Evolutionary conservation across 169 alveolate genomes (phyloP).

Genomic region (Perkinsus chesapeaki): DNA sequence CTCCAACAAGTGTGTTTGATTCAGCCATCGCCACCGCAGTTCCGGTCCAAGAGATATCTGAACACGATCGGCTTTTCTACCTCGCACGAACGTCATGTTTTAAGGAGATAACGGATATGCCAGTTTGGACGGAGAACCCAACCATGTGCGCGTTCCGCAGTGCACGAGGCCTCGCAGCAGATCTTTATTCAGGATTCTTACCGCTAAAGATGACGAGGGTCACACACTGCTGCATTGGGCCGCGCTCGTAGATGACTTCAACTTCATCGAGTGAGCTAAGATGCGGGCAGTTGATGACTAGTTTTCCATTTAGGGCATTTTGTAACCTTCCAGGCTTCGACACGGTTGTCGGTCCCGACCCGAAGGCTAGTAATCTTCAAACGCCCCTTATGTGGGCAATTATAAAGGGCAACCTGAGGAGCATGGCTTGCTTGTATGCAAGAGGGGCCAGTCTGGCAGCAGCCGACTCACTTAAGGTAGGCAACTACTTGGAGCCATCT

Average conservation of each 20-base stretch:
- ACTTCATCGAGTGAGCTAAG: background rate
- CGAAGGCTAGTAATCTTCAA: background rate
- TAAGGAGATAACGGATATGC: background rate
- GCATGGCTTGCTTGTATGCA: background rate
- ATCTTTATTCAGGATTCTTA: background rate
- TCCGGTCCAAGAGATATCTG: background rate
- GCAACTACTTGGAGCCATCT: background rate
- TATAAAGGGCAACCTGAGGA: background rate
- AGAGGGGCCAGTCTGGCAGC: background rate
- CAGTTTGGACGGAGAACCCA: background rate
- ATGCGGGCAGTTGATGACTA: background rate
- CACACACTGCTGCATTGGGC: background rate
- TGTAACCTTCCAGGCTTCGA: background rate
- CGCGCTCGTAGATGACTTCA: background rate
- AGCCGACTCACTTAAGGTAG: background rate
- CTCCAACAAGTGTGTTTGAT: no score
- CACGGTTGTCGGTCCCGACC: background rate
- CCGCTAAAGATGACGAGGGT: background rate
- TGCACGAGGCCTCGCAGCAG: background rate
- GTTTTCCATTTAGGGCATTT: background rate
- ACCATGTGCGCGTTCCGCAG: background rate
- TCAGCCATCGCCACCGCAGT: background rate
- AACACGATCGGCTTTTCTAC: background rate
- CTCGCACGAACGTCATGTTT: background rate
- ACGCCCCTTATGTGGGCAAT: background rate